Evolutionary conservation across 2,329 filamentous ascomycete genomes (phyloP).

Genomic region (Cyclaneusma minus): DNA sequence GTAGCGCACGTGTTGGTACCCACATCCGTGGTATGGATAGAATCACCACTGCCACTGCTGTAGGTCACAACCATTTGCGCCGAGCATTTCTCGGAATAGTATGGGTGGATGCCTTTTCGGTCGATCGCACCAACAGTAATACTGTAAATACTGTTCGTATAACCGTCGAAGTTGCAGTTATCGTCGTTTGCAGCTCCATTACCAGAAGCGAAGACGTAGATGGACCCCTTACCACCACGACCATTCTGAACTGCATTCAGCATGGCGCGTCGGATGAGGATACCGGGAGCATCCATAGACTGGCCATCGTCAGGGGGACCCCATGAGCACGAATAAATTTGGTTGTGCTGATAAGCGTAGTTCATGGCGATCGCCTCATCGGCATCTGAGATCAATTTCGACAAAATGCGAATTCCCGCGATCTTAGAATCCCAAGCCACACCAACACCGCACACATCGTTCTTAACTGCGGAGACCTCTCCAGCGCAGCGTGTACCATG

Average conservation of each 20-base stretch:
- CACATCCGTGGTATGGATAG: constrained; percentile 94
- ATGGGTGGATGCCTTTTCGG: constrained; percentile 72
- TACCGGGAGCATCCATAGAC: constrained; percentile 85
- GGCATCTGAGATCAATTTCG: constrained; percentile 75
- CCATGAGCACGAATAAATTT: constrained; percentile 99
- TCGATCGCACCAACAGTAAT: constrained; percentile 93
- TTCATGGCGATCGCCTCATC: constrained; percentile 90
- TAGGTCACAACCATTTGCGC: constrained; percentile 93
- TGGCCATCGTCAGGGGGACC: constrained; percentile 85
- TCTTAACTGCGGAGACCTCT: constrained; percentile 82
- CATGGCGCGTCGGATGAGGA: constrained; percentile 82
- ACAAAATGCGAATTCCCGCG: constrained; percentile 83
- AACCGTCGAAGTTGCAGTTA: constrained; percentile 98
- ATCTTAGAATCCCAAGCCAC: constrained; percentile 87
- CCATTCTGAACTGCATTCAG: constrained; percentile 84
- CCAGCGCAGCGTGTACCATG: constrained; percentile 93
- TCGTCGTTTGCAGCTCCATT: constrained; percentile 80
- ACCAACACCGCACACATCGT: constrained; percentile 88
- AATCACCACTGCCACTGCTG: constrained; percentile 75
- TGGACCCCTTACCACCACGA: constrained; percentile 66
- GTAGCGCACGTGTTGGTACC: constrained; percentile 65
- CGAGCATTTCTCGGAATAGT: constrained; percentile 93
- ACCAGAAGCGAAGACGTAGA: constrained; percentile 93
- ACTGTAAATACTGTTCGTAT: constrained; percentile 98
- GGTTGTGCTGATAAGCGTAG: constrained; percentile 78